Evolutionary conservation across 116 monocot species (phyloP).

Genomic region (Zostera marina): DNA sequence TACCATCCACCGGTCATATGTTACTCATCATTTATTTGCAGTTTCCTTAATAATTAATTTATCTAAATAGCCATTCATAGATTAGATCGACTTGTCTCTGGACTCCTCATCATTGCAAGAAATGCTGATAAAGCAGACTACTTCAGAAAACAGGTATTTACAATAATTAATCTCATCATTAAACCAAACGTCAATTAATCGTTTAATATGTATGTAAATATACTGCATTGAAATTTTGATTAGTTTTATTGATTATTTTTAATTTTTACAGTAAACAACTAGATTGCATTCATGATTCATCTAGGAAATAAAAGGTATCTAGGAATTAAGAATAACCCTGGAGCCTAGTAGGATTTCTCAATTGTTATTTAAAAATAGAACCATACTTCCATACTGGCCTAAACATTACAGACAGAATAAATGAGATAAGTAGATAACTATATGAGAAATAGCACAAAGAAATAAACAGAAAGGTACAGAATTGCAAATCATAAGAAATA

Average conservation of each 20-base stretch:
- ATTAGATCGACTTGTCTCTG: constrained; percentile 94
- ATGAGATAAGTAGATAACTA: too few species aligned
- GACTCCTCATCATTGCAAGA: constrained; percentile 95
- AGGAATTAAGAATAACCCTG: too few species aligned
- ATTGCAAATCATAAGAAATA: neutral
- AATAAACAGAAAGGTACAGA: neutral
- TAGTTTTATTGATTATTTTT: too few species aligned
- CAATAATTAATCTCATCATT: neutral
- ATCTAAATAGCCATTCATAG: constrained; percentile 76
- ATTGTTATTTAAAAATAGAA: too few species aligned
- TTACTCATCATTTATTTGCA: neutral
- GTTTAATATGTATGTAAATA: neutral
- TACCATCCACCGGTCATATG: neutral
- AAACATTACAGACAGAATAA: too few species aligned
- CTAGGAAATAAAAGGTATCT: too few species aligned
- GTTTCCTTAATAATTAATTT: constrained; percentile 35
- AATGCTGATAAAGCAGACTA: constrained; percentile 73
- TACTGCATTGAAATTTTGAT: neutral
- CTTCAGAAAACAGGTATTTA: constrained; percentile 75
- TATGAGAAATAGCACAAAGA: neutral
- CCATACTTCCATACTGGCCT: too few species aligned
- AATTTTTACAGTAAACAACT: too few species aligned
- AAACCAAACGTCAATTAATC: neutral
- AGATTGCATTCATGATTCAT: too few species aligned
- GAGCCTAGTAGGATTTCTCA: too few species aligned